Evolutionary conservation across 2,329 filamentous ascomycete species (phyloP).

Genomic region (Beauveria brongniartii): DNA sequence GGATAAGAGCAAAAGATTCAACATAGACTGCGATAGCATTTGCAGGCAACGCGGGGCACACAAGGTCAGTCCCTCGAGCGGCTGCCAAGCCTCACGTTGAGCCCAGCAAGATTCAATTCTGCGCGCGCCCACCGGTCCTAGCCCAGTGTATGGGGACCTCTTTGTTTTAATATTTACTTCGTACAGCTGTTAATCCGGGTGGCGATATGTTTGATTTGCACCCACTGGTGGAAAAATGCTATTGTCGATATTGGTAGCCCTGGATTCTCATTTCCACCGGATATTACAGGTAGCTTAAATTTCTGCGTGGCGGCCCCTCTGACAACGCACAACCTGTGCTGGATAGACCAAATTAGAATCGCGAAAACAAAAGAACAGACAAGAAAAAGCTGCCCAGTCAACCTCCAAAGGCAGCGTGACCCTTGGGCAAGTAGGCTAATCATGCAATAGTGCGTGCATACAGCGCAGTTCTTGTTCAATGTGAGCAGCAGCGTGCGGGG

Average conservation of each 20-base stretch:
- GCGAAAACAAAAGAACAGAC: neutral
- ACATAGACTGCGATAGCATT: neutral
- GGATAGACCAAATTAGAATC: neutral
- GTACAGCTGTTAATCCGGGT: neutral
- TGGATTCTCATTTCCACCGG: conserved; percentile 5
- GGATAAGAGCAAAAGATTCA: too few relatives aligned
- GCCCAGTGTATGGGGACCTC: neutral
- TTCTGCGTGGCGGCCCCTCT: neutral
- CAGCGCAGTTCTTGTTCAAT: neutral
- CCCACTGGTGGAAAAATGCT: neutral
- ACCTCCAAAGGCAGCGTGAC: neutral
- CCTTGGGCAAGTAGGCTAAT: neutral
- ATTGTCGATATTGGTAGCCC: neutral
- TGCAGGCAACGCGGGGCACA: neutral
- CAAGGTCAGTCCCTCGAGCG: neutral
- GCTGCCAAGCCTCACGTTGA: neutral
- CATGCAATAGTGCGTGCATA: neutral
- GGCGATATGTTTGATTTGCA: conserved; percentile 1
- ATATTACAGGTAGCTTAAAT: neutral
- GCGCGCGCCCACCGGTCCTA: neutral
- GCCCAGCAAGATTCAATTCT: neutral
- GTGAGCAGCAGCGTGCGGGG: neutral
- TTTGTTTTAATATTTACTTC: too few relatives aligned
- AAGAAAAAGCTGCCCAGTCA: neutral
- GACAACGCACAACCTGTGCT: neutral